phyloP scores from a whole-genome alignment of 257 asterid genomes.

The Pogostemon cablin region DNA sequence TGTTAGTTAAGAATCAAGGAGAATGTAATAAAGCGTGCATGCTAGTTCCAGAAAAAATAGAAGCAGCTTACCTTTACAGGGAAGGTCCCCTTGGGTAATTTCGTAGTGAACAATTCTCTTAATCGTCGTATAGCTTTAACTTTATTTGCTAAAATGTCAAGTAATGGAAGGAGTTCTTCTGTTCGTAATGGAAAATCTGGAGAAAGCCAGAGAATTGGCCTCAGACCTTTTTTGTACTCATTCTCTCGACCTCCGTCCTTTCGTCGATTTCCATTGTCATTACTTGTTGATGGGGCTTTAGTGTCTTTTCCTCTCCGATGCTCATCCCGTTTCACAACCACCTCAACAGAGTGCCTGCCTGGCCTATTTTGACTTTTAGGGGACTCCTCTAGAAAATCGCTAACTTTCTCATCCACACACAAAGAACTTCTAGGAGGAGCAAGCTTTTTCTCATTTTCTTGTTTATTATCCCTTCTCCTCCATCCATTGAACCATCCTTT shows the following conservation, averaged over 20 bases:
- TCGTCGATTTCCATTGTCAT: constrained; percentile 56
- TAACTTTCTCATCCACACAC: constrained; percentile 62
- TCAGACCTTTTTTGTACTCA: constrained; percentile 94
- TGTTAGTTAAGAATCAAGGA: neutral
- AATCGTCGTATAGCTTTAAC: constrained; percentile 89
- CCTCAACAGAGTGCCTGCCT: constrained; percentile 80
- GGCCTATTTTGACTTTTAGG: constrained; percentile 53
- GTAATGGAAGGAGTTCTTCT: constrained; percentile 90
- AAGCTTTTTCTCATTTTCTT: constrained; percentile 50
- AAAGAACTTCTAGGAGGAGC: constrained; percentile 74
- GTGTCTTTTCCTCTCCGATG: constrained; percentile 59
- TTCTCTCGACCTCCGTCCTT: constrained; percentile 70
- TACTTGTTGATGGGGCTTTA: constrained; percentile 58
- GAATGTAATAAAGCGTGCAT: constrained; percentile 18
- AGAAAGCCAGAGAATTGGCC: constrained; percentile 97
- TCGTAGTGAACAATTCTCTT: constrained; percentile 86
- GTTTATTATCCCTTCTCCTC: constrained; percentile 75
- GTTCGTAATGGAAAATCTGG: constrained; percentile 85
- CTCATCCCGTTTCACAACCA: constrained; percentile 70
- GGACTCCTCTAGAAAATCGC: constrained; percentile 69
- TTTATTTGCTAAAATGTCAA: constrained; percentile 93
- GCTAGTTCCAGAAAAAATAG: constrained; percentile 11
- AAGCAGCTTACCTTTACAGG: constrained; percentile 80
- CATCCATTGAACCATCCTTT: constrained; percentile 89
- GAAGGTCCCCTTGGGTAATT: constrained; percentile 87